phyloP scores from a whole-genome alignment of 2,329 filamentous ascomycete genomes.

The Pseudogymnoascus sp. region DNA sequence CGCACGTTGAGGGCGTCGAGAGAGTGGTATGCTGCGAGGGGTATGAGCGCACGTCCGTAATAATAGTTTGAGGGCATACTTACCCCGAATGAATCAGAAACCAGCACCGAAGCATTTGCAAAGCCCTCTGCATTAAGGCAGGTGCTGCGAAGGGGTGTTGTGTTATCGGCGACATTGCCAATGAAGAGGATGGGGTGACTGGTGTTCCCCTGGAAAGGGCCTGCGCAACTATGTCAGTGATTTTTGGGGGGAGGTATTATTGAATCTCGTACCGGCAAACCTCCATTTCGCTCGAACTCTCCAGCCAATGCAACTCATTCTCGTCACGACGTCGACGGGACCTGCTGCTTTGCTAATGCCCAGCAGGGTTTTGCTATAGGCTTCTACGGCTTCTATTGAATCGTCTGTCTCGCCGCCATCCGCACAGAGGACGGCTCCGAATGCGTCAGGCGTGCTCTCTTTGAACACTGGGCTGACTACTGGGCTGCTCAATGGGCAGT shows the following conservation, averaged over 20 bases:
- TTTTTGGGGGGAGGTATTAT: neutral
- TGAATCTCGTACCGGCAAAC: constrained; percentile 17
- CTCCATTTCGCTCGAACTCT: constrained; percentile 26
- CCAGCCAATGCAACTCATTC: constrained; percentile 30
- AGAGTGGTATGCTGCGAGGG: constrained; percentile 39
- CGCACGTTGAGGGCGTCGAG: constrained; percentile 30
- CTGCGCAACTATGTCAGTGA: constrained; percentile 12
- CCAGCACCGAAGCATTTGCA: constrained; percentile 37
- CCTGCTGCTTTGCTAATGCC: constrained; percentile 37
- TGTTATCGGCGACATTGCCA: constrained; percentile 31
- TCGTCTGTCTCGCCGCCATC: constrained; percentile 20
- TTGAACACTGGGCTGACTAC: constrained; percentile 23
- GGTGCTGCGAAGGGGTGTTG: constrained; percentile 29
- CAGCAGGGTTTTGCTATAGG: constrained; percentile 19
- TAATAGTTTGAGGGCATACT: constrained; percentile 17
- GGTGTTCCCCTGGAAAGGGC: constrained; percentile 29
- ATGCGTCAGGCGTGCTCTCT: constrained; percentile 20
- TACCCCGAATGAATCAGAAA: constrained; percentile 45
- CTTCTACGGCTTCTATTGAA: constrained; percentile 20
- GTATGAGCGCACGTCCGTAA: neutral
- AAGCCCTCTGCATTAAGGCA: constrained; percentile 32
- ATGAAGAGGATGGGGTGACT: constrained; percentile 32
- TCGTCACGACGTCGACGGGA: constrained; percentile 35
- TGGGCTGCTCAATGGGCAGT: constrained; percentile 11
- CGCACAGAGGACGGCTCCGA: constrained; percentile 23